A percentile compares a stretch with the other conserved stretches of the same genome.
Evolutionary conservation across 139 green algal genomes (phyloP).

Genomic region (Coelastrella sp.): DNA sequence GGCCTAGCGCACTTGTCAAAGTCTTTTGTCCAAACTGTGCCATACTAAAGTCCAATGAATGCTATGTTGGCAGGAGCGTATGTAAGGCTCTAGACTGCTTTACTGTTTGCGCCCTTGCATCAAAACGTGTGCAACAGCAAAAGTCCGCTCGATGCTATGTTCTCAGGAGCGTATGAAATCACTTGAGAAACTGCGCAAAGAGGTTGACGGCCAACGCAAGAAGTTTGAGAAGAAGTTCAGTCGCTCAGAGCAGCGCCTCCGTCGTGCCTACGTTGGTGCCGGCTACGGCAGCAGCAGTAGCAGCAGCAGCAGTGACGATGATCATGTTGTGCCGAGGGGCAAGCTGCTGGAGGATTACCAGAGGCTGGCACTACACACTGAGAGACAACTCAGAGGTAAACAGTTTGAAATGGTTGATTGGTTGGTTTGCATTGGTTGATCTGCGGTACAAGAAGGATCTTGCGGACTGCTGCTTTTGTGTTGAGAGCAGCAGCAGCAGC

Average conservation of each 20-base stretch:
- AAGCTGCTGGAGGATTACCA: slow-evolving; percentile 59
- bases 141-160: neutral
- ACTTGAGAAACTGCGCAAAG: slow-evolving; percentile 76
- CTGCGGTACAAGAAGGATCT: too few species aligned
- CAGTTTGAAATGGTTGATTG: too few species aligned
- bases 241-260: slow-evolving; percentile 11
- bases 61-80: too few species aligned
- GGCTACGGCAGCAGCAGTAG: slow-evolving; percentile 44
- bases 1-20: too few species aligned
- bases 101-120: too few species aligned
- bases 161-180: slow-evolving; percentile 77
- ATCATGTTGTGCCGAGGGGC: slow-evolving; percentile 15
- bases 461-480: too few species aligned
- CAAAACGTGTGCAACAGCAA: too few species aligned
- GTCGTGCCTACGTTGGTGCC: slow-evolving; percentile 23
- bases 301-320: neutral
- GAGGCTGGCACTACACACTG: slow-evolving; percentile 72
- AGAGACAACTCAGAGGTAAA: slow-evolving; percentile 82
- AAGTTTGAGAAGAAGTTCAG: slow-evolving; percentile 44
- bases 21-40: too few species aligned
- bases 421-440: too few species aligned
- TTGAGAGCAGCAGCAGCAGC: too few species aligned
- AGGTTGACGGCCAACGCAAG: slow-evolving; percentile 81
- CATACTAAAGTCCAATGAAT: too few species aligned
- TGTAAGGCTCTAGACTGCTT: neutral